Base-by-base conservation (phyloP, 768 basidiomycete genomes). In the Leccinum fibrillosum region DNA sequence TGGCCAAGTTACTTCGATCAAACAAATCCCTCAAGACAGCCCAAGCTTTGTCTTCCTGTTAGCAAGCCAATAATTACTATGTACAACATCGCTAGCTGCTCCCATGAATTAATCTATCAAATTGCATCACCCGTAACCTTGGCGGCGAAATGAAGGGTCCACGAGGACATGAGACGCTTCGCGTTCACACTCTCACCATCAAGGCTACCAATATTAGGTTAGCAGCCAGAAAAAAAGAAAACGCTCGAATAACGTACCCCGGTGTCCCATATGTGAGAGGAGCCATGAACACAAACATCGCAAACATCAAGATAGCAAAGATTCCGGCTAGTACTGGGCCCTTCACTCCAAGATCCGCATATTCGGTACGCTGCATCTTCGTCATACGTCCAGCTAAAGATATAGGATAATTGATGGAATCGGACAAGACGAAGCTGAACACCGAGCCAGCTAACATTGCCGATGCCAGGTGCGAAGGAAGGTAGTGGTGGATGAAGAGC, bases 241-340 rank as follows among this genome's bases (percentile, higher is more conserved):
- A 28, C 35, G 49, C 2, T 49, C 11, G 19, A 44, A 42, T 45
- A 4, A 79, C 89, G 69, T 76, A 97, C 94, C 94, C 92, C 61
- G 94, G 94, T n/a, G 90, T 89, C 45, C 95, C 97, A 71, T 96
- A 99, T 15, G 96, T 98, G 66, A 99, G 76, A 44, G 97, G 96
- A 13, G 90, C 83, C 53, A 96, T 76, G 79, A 84, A 98, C 42
- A 83, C 65, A 60, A 90, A 88, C 76, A 88, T 77, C 23, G 77
- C 73, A 51, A 92, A 81, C 75, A 94, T 72, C 37, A 82, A 59
- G 25, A 88, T 66, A 44, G 79, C 75, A 68, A 88, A 90, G 12
- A 81, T 67, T 4, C 77, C 80, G 42, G 86, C 77, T 23, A 84
- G 79, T 49, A 86, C 68, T 28, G 92, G 84, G 2, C 91, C 94